A percentile compares a stretch with the other conserved stretches of the same genome.
Conservation (phyloP, 2,329 filamentous ascomycete genomes). For the Cercospora nicotianae region DNA sequence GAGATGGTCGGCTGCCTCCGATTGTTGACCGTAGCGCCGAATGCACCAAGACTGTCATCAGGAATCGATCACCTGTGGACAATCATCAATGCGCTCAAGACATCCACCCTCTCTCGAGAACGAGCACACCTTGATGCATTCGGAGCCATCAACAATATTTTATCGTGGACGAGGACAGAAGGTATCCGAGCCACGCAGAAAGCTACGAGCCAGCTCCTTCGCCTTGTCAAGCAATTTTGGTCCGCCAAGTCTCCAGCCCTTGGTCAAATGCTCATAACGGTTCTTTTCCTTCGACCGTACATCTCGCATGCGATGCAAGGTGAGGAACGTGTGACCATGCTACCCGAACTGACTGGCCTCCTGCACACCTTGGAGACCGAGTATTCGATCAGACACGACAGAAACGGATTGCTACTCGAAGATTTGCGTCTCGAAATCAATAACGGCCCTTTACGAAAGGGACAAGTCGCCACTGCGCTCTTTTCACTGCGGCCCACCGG, state of each 20-base stretch:
- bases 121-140: slow-evolving; percentile 67
- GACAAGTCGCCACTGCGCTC: slow-evolving; percentile 16
- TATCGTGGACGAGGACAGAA: slow-evolving; percentile 67
- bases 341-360: slow-evolving; percentile 60
- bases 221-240: slow-evolving; percentile 76
- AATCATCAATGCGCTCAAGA: slow-evolving; percentile 55
- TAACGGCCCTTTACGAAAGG: not conserved
- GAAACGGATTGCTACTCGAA: slow-evolving; percentile 67
- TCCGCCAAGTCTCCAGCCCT: slow-evolving; percentile 40
- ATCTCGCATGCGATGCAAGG: slow-evolving; percentile 39
- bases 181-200: slow-evolving; percentile 62
- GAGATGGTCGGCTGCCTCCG: slow-evolving; percentile 36
- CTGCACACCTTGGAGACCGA: slow-evolving; percentile 72
- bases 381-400: slow-evolving; percentile 69
- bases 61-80: slow-evolving; percentile 23
- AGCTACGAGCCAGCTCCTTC: slow-evolving; percentile 63
- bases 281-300: slow-evolving; percentile 60
- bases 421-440: slow-evolving; percentile 58
- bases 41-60: slow-evolving; percentile 31
- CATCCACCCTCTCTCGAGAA: slow-evolving; percentile 22
- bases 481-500: slow-evolving; percentile 36
- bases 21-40: slow-evolving; percentile 35
- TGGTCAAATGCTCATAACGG: slow-evolving; percentile 65
- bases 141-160: slow-evolving; percentile 69
- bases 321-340: slow-evolving; percentile 23